These are phyloP conservation scores for Poa annua DNA, from an alignment of 176 grass and related monocot species.

Conservation along the genomic window DNA sequence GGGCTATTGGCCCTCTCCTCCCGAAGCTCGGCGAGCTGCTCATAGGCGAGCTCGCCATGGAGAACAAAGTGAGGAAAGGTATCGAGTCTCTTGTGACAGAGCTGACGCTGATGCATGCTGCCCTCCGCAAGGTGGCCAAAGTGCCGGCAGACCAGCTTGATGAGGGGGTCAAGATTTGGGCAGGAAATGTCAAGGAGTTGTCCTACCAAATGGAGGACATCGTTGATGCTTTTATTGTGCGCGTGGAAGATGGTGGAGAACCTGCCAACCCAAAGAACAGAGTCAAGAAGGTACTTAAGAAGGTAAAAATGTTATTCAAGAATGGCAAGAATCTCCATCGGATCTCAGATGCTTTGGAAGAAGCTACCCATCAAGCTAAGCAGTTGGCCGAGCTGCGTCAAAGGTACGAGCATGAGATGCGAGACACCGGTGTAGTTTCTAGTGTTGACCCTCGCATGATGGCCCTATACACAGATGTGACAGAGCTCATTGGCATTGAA, in stretches of 20 bases:
- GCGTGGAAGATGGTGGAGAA: not conserved
- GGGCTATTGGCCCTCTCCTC: too few relatives aligned
- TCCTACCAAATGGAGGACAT: not conserved
- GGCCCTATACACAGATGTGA: not conserved
- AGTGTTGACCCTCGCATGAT: not conserved
- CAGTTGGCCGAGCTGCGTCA: not conserved
- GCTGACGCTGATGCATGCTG: not conserved
- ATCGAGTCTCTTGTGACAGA: not conserved
- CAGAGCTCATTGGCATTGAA: not conserved
- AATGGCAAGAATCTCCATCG: not conserved
- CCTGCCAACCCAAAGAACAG: not conserved
- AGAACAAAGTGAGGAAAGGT: not conserved
- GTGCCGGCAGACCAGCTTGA: not conserved
- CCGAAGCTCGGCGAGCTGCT: too few relatives aligned
- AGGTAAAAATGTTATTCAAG: not conserved
- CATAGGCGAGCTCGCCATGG: not conserved
- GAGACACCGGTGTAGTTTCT: fast-evolving
- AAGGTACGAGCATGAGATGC: not conserved
- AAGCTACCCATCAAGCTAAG: not conserved
- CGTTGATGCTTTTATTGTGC: not conserved
- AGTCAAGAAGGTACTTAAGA: not conserved
- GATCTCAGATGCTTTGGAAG: not conserved
- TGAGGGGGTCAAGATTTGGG: not conserved
- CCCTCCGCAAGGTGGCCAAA: not conserved
- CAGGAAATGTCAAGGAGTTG: not conserved